These are phyloP conservation scores for Pleurotus platypus DNA, from an alignment of 768 basidiomycete species.

Conservation along the genomic window DNA sequence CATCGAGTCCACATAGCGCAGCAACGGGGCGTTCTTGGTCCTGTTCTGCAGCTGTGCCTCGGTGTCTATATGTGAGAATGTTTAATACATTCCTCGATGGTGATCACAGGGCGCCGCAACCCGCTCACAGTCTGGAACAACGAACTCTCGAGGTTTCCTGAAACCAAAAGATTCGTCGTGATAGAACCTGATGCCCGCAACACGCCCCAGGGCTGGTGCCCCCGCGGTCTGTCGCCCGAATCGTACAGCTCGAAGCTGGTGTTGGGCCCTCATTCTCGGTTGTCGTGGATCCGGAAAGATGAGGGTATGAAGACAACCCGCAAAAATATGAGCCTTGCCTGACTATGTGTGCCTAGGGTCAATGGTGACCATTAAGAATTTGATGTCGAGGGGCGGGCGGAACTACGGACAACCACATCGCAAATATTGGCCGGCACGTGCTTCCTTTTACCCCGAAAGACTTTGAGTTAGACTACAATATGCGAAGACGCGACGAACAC, in stretches of 20 bases:
- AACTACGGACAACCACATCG: neutral
- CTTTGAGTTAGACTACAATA: neutral
- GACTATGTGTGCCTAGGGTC: no score
- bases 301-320: neutral
- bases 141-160: slow-evolving; percentile 57
- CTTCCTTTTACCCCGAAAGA: neutral
- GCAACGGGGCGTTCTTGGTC: slow-evolving; percentile 65
- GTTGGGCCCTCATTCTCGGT: neutral
- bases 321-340: no score
- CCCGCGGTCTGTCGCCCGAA: neutral
- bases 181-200: slow-evolving; percentile 33
- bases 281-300: neutral
- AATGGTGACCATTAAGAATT: neutral
- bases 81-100: neutral
- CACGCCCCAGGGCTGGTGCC: neutral
- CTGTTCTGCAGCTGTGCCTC: slow-evolving; percentile 65
- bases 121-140: slow-evolving; percentile 68
- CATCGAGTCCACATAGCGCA: slow-evolving; percentile 88
- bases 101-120: neutral
- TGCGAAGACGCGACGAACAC: neutral
- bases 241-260: neutral
- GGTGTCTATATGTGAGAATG: slow-evolving; percentile 43
- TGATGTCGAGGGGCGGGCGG: slow-evolving; percentile 4
- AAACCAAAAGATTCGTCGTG: slow-evolving; percentile 83
- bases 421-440: neutral